Base-by-base conservation (phyloP, 495 filamentous ascomycete genomes). In the Penicillium ucsense region DNA sequence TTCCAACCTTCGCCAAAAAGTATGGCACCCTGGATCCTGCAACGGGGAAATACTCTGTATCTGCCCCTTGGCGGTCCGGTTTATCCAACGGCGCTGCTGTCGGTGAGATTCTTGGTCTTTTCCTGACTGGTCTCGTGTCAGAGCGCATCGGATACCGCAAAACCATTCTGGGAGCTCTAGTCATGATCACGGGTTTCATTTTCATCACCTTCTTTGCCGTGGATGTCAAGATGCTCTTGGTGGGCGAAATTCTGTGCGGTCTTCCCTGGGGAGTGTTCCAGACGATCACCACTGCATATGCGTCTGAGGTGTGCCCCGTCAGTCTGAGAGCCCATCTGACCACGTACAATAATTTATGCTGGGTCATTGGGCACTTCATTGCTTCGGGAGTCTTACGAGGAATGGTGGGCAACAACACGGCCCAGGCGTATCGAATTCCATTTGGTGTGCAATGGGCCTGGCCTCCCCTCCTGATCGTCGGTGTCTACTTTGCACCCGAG, bases 371-470 rank as follows among this genome's bases (percentile, higher is more conserved):
- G n/a, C 85, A 89, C 58, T 66, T 86, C 32, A 86, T 91, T 54
- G 83, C 78, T 3, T 75, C 83, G 41, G 85, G 83, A 11, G 85
- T 88, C 38, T 80, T 91, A 51, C 81, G 77, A 60, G 68, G 71
- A 30, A 79, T 86, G 74, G 54, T 83, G 41, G 61, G 67, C 41
- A 68, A 78, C 10, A 40, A 65, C 2, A 78, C 80, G 41, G 56
- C 83, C 55, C 85, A 82, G 80, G 73, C 79, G 1, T 86, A 85
- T 59, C 73, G 80, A 8, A 79, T 82, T 47, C 81, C 82, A 0
- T 89, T 86, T 50, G 80, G 78, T 4, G 59, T 88, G 4, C 87
- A 92, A 64, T 92, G 87, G 86, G 84, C 90, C 75, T 92, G 85
- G 84, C 85, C 86, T 0, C 57, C 83, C 3, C 85, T 86, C 2